Base-by-base conservation (phyloP, 202 grass and related monocot genomes). In the Saccharum hybrid region DNA sequence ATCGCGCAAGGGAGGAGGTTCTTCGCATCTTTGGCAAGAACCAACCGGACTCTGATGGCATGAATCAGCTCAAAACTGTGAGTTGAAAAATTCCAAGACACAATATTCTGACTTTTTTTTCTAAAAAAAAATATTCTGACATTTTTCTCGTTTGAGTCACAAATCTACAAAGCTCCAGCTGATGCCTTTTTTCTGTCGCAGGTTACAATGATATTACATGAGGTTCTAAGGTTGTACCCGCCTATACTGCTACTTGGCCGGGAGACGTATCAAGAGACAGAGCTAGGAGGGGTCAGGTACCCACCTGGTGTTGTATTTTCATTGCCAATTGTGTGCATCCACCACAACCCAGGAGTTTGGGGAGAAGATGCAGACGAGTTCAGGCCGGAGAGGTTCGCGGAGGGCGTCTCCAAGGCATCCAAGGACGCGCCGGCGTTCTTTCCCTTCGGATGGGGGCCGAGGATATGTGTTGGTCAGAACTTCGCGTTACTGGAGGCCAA, bases 401-500 rank as follows among this genome's bases (percentile, higher is more conserved):
- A 93, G 71, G 90, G 90, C 12, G 72, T 93, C 60, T 82, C 88
- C 8, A 89, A 83, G 78, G 88, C 90, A 10, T 92, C 90, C 39
- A 93, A 68, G 65, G 78, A 89, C 3, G 76, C 56, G 3, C 15
- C 72, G 10, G 86, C 94, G 2, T 91, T 93, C 75, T 91, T 96
- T 48, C 90, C 88, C 0, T 96, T 96, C 18, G 78, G 90, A 1
- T 81, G 86, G 78, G 26, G 26, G 26, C 26, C 26, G 26, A 26
- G 82, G 38, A 85, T 96, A 22, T 93, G 86, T 22, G 82, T 91
- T 19, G 86, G 90, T 0, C 90, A 93, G 80, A 96, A 85, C 28
- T 96, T n/a, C n/a, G n/a, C n/a, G n/a, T n/a, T n/a, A n/a, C n/a
- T 93, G 0, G 93, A 93, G 69, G 88, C 90, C 21, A 96, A 96